These are phyloP conservation scores for Lachancea fermentati DNA, from an alignment of 805 yeast genomes.

Conservation along the genomic window DNA sequence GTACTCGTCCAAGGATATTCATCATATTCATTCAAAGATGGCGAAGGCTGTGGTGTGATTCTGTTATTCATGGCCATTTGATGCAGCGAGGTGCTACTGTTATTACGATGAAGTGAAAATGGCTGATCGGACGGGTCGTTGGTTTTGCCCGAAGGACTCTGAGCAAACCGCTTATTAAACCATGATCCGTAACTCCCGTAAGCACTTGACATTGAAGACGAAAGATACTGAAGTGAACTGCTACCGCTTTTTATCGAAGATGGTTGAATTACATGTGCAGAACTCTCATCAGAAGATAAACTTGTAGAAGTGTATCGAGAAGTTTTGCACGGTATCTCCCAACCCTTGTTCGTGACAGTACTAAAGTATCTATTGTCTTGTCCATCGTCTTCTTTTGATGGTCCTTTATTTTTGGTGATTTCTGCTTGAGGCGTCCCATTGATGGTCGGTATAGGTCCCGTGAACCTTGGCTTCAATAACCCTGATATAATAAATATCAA, in stretches of 20 bases:
- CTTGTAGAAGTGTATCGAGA: slow-evolving; percentile 27
- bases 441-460: slow-evolving; percentile 14
- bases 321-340: slow-evolving; percentile 37
- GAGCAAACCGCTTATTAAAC: slow-evolving; percentile 27
- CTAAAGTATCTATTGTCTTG: slow-evolving; percentile 2
- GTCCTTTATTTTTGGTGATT: background rate
- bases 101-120: slow-evolving; percentile 26
- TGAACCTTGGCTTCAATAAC: slow-evolving; percentile 36
- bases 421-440: slow-evolving; percentile 5
- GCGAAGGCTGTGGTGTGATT: slow-evolving; percentile 34
- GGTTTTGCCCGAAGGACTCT: slow-evolving; percentile 22
- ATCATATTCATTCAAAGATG: slow-evolving; percentile 34
- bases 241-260: slow-evolving; percentile 33
- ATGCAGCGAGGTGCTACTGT: slow-evolving; percentile 24
- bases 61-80: slow-evolving; percentile 16
- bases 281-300: slow-evolving; percentile 28
- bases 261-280: slow-evolving; percentile 31
- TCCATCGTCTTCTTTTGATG: background rate
- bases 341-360: slow-evolving; percentile 27
- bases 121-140: slow-evolving; percentile 23
- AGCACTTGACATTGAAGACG: slow-evolving; percentile 35
- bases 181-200: slow-evolving; percentile 31
- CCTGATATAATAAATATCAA: slow-evolving; percentile 50
- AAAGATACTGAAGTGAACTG: slow-evolving; percentile 34
- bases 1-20: slow-evolving; percentile 38